phyloP scores from a whole-genome alignment of 306 rosid genomes.

The Ochetophila trinervis region DNA sequence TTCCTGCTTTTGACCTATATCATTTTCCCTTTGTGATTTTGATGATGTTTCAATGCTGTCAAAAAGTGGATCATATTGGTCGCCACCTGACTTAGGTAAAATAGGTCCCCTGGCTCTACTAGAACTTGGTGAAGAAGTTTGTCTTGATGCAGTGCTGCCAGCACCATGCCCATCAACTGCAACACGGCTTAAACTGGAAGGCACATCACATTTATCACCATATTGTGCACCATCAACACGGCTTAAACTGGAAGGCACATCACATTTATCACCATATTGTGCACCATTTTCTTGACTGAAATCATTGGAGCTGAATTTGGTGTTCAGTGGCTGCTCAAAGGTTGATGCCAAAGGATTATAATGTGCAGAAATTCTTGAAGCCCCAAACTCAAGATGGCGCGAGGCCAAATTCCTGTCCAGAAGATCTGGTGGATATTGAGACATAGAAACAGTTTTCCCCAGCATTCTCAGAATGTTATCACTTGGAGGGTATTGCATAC shows the following conservation, averaged over 20 bases:
- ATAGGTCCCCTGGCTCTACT: conserved; percentile 45
- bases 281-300: conserved; percentile 50
- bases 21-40: conserved; percentile 38
- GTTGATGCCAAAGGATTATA: conserved; percentile 85
- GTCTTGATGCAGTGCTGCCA: conserved; percentile 52
- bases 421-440: conserved; percentile 52
- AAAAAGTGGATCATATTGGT: conserved; percentile 89
- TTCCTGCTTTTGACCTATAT: conserved; percentile 51
- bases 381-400: conserved; percentile 45
- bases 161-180: conserved; percentile 40
- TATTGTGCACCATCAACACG: conserved; percentile 32
- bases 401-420: conserved; percentile 45
- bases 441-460: conserved; percentile 39
- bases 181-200: conserved; percentile 34
- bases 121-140: conserved; percentile 54
- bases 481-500: conserved; percentile 42
- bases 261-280: conserved; percentile 36
- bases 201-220: conserved; percentile 39
- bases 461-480: conserved; percentile 49
- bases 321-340: conserved; percentile 76
- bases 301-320: conserved; percentile 53
- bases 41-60: conserved; percentile 83
- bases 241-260: conserved; percentile 16
- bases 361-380: conserved; percentile 58
- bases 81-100: conserved; percentile 48